These are phyloP conservation scores for Penicillium capsulatum DNA, from an alignment of 2,329 filamentous ascomycete genomes.

Conservation along the genomic window DNA sequence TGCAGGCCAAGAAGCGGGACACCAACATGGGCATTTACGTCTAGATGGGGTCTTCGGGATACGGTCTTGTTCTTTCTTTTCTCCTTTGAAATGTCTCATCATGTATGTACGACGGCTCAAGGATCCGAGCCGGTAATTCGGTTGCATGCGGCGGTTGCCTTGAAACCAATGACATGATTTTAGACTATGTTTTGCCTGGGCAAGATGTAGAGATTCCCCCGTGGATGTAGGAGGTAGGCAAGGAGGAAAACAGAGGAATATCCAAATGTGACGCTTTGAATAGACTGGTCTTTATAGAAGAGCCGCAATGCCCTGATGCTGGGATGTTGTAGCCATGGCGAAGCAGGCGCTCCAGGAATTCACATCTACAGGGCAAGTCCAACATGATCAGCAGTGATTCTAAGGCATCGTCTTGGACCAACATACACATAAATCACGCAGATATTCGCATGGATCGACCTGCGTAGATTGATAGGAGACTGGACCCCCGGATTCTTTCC, in stretches of 20 bases:
- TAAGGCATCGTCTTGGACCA: no score
- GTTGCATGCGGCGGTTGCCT: conserved; percentile 15
- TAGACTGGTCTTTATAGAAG: no score
- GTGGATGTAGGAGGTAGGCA: background rate
- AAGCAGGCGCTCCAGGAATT: no score
- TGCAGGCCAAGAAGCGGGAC: conserved; percentile 87
- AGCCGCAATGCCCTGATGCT: no score
- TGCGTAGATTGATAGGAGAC: background rate
- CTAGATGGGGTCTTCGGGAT: conserved; percentile 19
- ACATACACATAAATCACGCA: no score
- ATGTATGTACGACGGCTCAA: conserved; percentile 17
- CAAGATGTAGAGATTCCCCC: no score
- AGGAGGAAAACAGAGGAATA: background rate
- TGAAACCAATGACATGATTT: conserved; percentile 15
- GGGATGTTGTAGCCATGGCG: no score
- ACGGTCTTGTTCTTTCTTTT: conserved; percentile 6
- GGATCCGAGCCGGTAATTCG: conserved; percentile 17
- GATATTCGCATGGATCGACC: no score
- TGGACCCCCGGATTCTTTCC: no score
- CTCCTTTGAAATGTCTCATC: conserved; percentile 11
- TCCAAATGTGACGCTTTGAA: no score
- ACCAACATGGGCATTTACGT: conserved; percentile 48
- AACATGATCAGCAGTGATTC: no score
- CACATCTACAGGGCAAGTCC: no score
- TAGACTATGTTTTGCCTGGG: conserved; percentile 3